phyloP scores from a whole-genome alignment of 148 eudicot species.

The Rhododendron henanense region DNA sequence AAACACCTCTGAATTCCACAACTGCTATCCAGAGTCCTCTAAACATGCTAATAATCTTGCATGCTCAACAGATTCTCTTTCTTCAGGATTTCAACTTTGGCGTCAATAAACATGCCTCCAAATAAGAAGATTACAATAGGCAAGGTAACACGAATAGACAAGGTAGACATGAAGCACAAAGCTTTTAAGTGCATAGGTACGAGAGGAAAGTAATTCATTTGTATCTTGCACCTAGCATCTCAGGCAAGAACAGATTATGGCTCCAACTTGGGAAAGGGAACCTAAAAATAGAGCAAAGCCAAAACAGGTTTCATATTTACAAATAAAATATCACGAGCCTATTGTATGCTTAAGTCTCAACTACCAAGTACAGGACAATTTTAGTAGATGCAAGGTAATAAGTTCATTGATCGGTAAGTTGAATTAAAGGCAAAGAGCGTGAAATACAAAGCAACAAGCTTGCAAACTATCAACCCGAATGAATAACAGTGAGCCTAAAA shows the following conservation, averaged over 20 bases:
- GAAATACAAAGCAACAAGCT: slow-evolving; percentile 2
- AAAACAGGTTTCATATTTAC: not conserved
- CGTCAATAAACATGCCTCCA: slow-evolving; percentile 1
- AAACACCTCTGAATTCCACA: not conserved
- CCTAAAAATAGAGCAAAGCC: not conserved
- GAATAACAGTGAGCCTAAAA: not conserved
- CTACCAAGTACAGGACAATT: not conserved
- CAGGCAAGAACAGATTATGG: not conserved
- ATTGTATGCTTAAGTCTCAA: not conserved
- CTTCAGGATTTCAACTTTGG: not conserved
- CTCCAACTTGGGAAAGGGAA: not conserved
- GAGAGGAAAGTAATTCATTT: not conserved
- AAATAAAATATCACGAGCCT: not conserved
- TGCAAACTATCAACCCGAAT: not conserved
- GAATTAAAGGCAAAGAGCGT: not conserved
- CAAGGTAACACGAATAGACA: not conserved
- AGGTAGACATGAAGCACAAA: not conserved
- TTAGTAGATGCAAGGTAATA: not conserved
- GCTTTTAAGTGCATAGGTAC: not conserved
- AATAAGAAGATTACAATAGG: not conserved
- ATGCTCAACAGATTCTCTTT: not conserved
- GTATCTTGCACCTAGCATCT: not conserved
- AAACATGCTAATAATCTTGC: not conserved
- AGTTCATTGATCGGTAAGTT: not conserved
- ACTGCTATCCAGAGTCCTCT: not conserved